Evolutionary conservation across 352 stramenopile genomes (phyloP).

Genomic region (Nothophytophthora sp.): DNA sequence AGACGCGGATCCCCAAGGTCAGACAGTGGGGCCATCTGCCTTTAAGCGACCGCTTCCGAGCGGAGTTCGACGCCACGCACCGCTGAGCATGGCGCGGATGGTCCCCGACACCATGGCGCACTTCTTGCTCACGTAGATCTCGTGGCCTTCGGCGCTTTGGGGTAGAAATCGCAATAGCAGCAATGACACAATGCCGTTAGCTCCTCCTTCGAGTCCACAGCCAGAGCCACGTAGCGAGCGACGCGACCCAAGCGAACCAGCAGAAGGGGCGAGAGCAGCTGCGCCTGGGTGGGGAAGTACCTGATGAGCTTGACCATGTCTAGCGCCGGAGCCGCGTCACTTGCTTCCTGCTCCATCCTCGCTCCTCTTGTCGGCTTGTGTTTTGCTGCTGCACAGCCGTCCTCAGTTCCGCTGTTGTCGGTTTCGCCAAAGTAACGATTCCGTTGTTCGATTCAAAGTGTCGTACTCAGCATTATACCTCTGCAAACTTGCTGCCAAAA

Average conservation of each 20-base stretch:
- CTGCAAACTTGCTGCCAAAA: background rate
- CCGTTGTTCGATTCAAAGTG: no score
- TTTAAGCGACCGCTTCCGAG: slow-evolving; percentile 4
- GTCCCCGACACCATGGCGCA: slow-evolving; percentile 95
- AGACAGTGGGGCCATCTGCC: background rate
- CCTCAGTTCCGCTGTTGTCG: no score
- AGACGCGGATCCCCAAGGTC: no score
- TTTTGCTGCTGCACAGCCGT: no score
- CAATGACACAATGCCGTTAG: slow-evolving; percentile 1
- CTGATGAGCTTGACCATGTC: slow-evolving; percentile 88
- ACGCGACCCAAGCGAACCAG: background rate
- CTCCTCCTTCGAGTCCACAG: background rate
- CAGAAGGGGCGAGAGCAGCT: background rate
- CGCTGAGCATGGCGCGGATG: slow-evolving; percentile 97
- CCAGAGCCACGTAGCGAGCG: background rate
- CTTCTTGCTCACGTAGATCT: slow-evolving; percentile 94
- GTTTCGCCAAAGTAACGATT: no score
- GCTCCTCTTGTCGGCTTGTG: no score
- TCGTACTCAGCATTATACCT: background rate
- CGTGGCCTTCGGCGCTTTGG: slow-evolving; percentile 92
- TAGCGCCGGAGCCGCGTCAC: slow-evolving; percentile 29
- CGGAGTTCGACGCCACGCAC: slow-evolving; percentile 37
- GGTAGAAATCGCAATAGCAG: slow-evolving; percentile 5
- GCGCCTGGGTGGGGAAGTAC: slow-evolving; percentile 27
- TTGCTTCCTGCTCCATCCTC: slow-evolving; percentile 57